These are phyloP conservation scores for Glaciozyma martinii DNA, from an alignment of 768 basidiomycete genomes.

Conservation along the genomic window DNA sequence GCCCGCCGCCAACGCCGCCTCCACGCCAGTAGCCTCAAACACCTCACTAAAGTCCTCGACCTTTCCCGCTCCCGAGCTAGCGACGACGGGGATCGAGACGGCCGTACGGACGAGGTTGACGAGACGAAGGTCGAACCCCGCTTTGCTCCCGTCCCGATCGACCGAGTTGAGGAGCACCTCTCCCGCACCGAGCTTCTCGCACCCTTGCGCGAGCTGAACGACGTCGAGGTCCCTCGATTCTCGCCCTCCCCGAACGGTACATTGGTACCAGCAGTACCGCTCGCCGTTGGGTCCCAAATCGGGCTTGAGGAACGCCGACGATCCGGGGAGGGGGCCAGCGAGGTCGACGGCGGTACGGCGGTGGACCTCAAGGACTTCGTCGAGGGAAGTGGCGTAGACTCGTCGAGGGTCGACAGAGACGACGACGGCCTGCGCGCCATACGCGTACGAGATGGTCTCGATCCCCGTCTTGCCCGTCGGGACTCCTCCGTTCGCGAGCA, in stretches of 20 bases:
- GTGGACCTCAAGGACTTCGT: constrained; percentile 47
- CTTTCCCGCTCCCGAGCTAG: constrained; percentile 84
- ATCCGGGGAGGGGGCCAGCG: constrained; percentile 33
- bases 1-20: constrained; percentile 85
- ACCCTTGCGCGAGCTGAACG: constrained; percentile 81
- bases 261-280: constrained; percentile 97
- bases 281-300: constrained; percentile 44
- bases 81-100: constrained; percentile 85
- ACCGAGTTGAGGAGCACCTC: constrained; percentile 94
- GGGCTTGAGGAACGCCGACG: constrained; percentile 37
- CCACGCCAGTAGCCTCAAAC: constrained; percentile 63
- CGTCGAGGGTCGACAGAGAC: constrained; percentile 91
- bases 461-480: constrained; percentile 55
- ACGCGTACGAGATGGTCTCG: constrained; percentile 78
- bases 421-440: constrained; percentile 95
- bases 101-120: constrained; percentile 61
- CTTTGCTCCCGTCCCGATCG: constrained; percentile 86
- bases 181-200: constrained; percentile 83
- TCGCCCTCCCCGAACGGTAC: constrained; percentile 89
- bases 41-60: constrained; percentile 77
- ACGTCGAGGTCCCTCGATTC: constrained; percentile 74
- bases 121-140: constrained; percentile 82
- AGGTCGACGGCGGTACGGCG: constrained; percentile 33
- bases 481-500: constrained; percentile 45
- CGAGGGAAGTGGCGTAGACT: constrained; percentile 58